phyloP scores from a whole-genome alignment of 305 asterid genomes.

The Solanum hybrid region DNA sequence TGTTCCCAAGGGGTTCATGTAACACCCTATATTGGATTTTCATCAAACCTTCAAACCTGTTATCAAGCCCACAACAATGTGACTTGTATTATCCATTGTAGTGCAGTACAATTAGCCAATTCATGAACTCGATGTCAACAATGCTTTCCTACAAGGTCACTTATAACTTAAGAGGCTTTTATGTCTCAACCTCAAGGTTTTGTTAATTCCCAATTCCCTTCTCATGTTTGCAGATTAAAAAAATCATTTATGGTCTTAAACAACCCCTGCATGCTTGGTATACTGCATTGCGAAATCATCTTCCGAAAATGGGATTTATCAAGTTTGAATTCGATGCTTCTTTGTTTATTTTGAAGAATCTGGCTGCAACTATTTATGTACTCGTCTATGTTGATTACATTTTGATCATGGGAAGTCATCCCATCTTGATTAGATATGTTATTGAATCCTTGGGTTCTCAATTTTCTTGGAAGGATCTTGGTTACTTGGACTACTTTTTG shows the following conservation, averaged over 20 bases:
- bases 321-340: background rate
- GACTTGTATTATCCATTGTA: background rate
- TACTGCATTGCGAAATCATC: background rate
- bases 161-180: background rate
- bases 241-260: background rate
- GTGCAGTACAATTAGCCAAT: background rate
- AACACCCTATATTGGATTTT: background rate
- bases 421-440: background rate
- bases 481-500: background rate
- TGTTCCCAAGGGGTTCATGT: no score
- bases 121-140: background rate
- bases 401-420: background rate
- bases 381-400: background rate
- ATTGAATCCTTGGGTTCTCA: background rate
- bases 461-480: background rate
- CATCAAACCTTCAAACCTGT: background rate
- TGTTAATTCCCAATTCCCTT: background rate
- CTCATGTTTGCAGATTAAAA: background rate
- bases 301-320: background rate
- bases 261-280: background rate
- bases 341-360: background rate
- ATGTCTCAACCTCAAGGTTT: background rate
- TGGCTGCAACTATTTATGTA: background rate
- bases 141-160: background rate
- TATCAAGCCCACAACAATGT: background rate